Base-by-base conservation (phyloP, 345 rosid genomes). In the Arabidopsis suecica region DNA sequence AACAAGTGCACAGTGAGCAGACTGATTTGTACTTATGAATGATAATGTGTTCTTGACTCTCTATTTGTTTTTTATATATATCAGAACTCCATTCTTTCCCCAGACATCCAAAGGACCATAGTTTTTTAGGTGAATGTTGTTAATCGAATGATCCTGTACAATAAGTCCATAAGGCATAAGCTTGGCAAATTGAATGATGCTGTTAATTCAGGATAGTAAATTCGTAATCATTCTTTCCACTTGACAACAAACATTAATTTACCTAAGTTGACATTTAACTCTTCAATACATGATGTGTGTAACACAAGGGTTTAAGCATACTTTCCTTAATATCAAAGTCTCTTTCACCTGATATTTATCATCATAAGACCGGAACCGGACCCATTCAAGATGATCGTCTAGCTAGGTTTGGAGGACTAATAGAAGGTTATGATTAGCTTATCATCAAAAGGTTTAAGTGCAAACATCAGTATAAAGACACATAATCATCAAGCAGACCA, bases 1-100 rank as follows among this genome's bases (percentile, higher is more conserved):
- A 76, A 82, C 85, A 85, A 69, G 72, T 84, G 69, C 62, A 78
- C n/a, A 65, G 47, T 12, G 82, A 79, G 62, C 60, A 66, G 34
- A 37, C 16, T 0, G 60, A 56, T 47, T 32, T 74, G 42, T 74
- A 66, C 69, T 67, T 66, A 36, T 78, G 64, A 72, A 7, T 5
- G 23, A 36, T 3, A 22, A 9, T 36, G n/a, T 14, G 45, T 20
- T 50, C 36, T 54, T 41, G 50, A 40, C 40, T 54, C 53, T 14
- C 9, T 3, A 18, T 33, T 20, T 36, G 33, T 49, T 14, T 28
- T 28, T 16, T 16, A 16, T 16, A 16, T 16, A 28, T 25, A 28
- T 65, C 18, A 42, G 18, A 13, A 37, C 9, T 53, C 23, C 36
- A 67, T 36, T 51, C 5, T 36, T 51, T 49, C 11, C 22, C 23